phyloP scores from a whole-genome alignment of 257 asterid genomes.

The Ophiorrhiza pumila region DNA sequence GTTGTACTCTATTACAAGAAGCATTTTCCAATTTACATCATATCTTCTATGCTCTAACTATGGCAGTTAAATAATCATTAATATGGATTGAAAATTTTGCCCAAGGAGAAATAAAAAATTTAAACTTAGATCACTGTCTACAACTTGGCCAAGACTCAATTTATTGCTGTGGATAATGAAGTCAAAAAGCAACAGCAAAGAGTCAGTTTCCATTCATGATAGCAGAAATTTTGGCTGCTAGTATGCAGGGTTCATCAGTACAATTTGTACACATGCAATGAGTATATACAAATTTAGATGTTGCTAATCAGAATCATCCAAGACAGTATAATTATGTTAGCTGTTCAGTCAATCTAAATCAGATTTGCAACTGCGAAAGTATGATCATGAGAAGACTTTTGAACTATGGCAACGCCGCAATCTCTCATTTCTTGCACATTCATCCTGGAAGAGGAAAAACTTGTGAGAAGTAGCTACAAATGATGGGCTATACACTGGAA shows the following conservation, averaged over 20 bases:
- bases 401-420: constrained; percentile 12
- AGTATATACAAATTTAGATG: neutral
- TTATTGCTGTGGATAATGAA: neutral
- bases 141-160: neutral
- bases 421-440: constrained; percentile 24
- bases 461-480: neutral
- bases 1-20: no score
- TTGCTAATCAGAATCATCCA: neutral
- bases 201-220: neutral
- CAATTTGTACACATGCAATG: neutral
- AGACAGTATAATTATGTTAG: neutral
- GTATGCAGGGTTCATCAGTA: neutral
- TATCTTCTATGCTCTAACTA: neutral
- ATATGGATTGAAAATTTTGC: no score
- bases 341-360: neutral
- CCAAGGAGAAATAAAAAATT: neutral
- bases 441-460: constrained; percentile 23
- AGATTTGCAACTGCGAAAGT: neutral
- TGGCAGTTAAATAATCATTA: neutral
- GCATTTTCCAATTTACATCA: no score
- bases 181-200: neutral
- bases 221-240: neutral
- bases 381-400: neutral
- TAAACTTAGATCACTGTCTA: neutral
- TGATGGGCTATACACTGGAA: neutral